Evolutionary conservation across 257 asterid genomes (phyloP).

Genomic region (Solanum paucissectum): DNA sequence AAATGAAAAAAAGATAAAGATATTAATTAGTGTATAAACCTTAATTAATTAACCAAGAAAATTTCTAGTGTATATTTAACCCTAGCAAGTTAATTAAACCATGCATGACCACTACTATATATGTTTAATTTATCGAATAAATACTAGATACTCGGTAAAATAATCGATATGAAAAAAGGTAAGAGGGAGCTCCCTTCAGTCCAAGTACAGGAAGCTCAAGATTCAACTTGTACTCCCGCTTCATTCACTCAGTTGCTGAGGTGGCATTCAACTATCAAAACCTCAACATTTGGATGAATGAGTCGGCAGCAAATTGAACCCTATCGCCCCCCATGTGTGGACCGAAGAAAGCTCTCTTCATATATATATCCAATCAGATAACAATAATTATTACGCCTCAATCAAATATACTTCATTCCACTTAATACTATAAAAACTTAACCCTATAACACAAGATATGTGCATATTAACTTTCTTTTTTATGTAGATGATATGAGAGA

Average conservation of each 20-base stretch:
- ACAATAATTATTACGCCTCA: background rate
- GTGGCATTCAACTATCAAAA: background rate
- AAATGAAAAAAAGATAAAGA: background rate
- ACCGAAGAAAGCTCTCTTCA: conserved; percentile 93
- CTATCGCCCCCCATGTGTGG: conserved; percentile 55
- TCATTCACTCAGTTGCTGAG: conserved; percentile 75
- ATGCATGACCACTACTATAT: background rate
- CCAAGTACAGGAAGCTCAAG: conserved; percentile 76
- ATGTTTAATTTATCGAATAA: background rate
- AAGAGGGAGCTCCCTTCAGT: conserved; percentile 99
- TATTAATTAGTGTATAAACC: background rate
- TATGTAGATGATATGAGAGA: background rate
- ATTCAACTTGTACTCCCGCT: conserved; percentile 70
- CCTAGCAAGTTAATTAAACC: background rate
- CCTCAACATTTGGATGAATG: conserved; percentile 90
- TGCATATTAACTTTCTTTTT: background rate
- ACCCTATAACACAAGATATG: background rate
- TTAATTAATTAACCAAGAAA: background rate
- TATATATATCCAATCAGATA: background rate
- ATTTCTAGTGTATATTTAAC: background rate
- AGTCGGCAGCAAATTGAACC: conserved; percentile 94
- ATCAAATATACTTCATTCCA: background rate
- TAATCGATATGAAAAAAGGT: background rate
- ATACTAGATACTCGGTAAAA: background rate
- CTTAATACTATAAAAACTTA: background rate